Percentiles rank a stretch among this genome's conserved stretches.
phyloP scores from a whole-genome alignment of 2,329 filamentous ascomycete species.

The Drechmeria coniospora region DNA sequence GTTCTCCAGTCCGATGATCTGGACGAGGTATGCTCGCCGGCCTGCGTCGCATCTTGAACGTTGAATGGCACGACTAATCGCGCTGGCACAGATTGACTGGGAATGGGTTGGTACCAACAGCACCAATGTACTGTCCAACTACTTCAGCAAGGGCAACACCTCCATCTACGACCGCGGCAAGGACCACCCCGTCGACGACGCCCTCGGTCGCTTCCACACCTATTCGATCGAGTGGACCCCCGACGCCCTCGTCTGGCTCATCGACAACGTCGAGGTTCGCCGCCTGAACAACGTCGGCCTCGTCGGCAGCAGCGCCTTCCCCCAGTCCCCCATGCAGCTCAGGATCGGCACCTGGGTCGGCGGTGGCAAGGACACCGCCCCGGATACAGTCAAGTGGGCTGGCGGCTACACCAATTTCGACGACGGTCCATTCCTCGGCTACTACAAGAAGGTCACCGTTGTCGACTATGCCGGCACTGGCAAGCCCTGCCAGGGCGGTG shows the following conservation, averaged over 20 bases:
- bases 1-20: slow-evolving; percentile 83
- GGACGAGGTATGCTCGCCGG: slow-evolving; percentile 38
- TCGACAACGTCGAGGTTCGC: slow-evolving; percentile 47
- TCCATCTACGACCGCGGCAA: slow-evolving; percentile 55
- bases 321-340: slow-evolving; percentile 59
- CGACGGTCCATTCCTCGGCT: slow-evolving; percentile 35
- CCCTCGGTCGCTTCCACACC: slow-evolving; percentile 38
- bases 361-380: slow-evolving; percentile 38
- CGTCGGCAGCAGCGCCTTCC: slow-evolving; percentile 41
- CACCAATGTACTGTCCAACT: slow-evolving; percentile 66
- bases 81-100: slow-evolving; percentile 76
- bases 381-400: slow-evolving; percentile 58
- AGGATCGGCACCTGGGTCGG: slow-evolving; percentile 55
- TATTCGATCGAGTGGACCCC: slow-evolving; percentile 56
- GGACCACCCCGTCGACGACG: slow-evolving; percentile 40
- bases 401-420: slow-evolving; percentile 42
- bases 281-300: slow-evolving; percentile 45
- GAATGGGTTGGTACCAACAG: slow-evolving; percentile 71
- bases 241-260: slow-evolving; percentile 45
- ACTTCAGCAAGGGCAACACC: slow-evolving; percentile 62
- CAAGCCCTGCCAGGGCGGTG: slow-evolving; percentile 20
- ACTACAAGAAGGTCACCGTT: slow-evolving; percentile 41
- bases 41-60: too few relatives aligned
- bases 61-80: background rate
- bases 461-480: slow-evolving; percentile 37